phyloP scores from a whole-genome alignment of 768 basidiomycete genomes.

The Dacryopinax spathularia region DNA sequence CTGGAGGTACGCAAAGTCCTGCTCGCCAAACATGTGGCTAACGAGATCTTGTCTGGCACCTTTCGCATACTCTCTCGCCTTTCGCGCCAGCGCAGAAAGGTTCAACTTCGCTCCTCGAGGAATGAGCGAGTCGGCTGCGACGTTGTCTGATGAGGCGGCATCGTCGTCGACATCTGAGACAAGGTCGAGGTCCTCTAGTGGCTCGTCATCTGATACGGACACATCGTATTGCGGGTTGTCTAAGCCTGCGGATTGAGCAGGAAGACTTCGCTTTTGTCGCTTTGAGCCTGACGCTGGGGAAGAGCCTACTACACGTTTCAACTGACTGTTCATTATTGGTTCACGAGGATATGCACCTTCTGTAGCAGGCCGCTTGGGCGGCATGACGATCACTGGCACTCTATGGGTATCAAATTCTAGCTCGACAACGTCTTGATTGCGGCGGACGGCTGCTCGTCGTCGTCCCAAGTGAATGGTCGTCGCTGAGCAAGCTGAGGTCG shows the following conservation, averaged over 20 bases:
- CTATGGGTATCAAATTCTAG: not conserved
- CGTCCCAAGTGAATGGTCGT: conserved; percentile 9
- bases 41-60: not conserved
- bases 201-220: conserved; percentile 1
- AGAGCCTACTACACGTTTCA: not conserved
- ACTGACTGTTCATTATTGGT: not conserved
- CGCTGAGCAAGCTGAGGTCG: conserved; percentile 8
- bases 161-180: conserved; percentile 5
- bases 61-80: not conserved
- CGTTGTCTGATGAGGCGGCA: not conserved
- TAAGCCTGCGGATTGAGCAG: not conserved
- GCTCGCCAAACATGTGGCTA: conserved; percentile 55
- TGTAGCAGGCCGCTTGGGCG: conserved; percentile 5
- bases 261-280: not conserved
- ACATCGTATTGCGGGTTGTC: not conserved
- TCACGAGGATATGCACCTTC: not conserved
- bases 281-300: not conserved
- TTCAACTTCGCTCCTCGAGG: not conserved
- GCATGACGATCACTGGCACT: not conserved
- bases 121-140: not conserved
- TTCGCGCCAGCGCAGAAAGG: not conserved
- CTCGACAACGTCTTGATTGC: conserved; percentile 2
- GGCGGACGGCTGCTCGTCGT: conserved; percentile 5
- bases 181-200: conserved; percentile 3
- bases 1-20: conserved; percentile 25